Base-by-base conservation (phyloP, 2,329 filamentous ascomycete species). In the Elsinoe fawcettii region DNA sequence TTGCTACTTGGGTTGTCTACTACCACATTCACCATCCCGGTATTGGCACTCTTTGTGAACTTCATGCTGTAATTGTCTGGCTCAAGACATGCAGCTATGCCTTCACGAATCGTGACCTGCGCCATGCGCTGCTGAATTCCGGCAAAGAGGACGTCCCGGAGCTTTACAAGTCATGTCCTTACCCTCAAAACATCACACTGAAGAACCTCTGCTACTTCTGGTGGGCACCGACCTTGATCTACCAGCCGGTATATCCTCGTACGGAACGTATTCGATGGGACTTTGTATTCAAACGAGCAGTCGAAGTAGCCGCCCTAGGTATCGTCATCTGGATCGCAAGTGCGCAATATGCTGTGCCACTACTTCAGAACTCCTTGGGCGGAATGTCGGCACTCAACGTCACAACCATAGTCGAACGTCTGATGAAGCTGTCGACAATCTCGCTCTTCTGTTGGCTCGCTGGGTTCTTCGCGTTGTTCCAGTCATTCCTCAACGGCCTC, bases 381-480 rank as follows among this genome's bases (percentile, higher is more conserved):
- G 93, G 91, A 70, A 89, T 99, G 63, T 84, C 86, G 8, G 83
- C 83, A 3, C 78, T 97, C 18, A 86, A 96, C 66, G 70, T 95
- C 44, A 76, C 86, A 11, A 87, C 88, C 37, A 95, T 97, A 54
- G 70, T 90, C 27, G 93, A 99, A 73, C 84, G 93, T 14, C 77
- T 96, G 22, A 85, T 99, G 78, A 99, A 99, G 73, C 80, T 99
- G 20, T 95, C 88, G 7, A 97, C 93, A 16, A 96, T 99, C 61
- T 95, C 88, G 16, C 80, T 97, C 27, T 86, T 96, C 61, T 95
- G 96, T 69, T 99, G 93, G 93, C 85, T 99, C 0, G 91, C 91
- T 1, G 92, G 93, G 5, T 99, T 99, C 78, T 97, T 96, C 66
- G 93, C 92, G 2, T 74, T 97, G 12, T 99, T 99, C 75, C 93